Evolutionary conservation across 108 stramenopile species (phyloP).

Genomic region (Nitzschia inconspicua): DNA sequence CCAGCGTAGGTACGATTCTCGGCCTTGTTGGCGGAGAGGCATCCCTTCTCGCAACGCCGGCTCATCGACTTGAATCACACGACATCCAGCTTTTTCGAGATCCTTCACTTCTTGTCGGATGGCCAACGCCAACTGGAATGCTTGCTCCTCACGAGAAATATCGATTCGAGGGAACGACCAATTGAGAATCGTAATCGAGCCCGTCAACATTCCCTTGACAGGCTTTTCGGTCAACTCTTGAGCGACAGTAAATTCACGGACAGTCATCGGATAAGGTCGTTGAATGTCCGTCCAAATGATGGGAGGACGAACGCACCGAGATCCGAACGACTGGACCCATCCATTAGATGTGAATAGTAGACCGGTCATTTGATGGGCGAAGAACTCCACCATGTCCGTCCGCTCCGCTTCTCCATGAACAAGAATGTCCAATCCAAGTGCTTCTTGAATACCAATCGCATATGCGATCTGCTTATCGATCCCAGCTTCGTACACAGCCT

Average conservation of each 20-base stretch:
- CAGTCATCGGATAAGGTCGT: constrained; percentile 57
- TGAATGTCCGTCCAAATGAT: constrained; percentile 54
- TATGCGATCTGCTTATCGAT: constrained; percentile 64
- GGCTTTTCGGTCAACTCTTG: constrained; percentile 57
- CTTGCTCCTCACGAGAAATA: constrained; percentile 55
- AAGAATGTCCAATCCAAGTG: constrained; percentile 62
- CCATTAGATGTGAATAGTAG: constrained; percentile 56
- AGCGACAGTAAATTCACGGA: constrained; percentile 62
- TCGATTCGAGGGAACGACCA: constrained; percentile 79
- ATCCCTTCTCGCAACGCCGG: constrained; percentile 71
- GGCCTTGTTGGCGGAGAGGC: constrained; percentile 39
- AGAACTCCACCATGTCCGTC: constrained; percentile 81
- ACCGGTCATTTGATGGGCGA: constrained; percentile 60
- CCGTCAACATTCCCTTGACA: constrained; percentile 79
- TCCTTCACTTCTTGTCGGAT: constrained; percentile 62
- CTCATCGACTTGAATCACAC: constrained; percentile 72
- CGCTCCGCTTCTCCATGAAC: constrained; percentile 75
- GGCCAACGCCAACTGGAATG: constrained; percentile 59
- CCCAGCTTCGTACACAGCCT: constrained; percentile 38
- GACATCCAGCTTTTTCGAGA: constrained; percentile 58
- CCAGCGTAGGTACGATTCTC: constrained; percentile 51
- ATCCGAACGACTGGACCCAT: constrained; percentile 77
- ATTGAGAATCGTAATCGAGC: constrained; percentile 75
- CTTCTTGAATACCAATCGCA: constrained; percentile 60
- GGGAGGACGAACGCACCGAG: constrained; percentile 68